Percentiles rank a stretch among this genome's conserved stretches.
Evolutionary conservation across 2,329 filamentous ascomycete species (phyloP).

Genomic region (Pyrenophora tritici-repentis): DNA sequence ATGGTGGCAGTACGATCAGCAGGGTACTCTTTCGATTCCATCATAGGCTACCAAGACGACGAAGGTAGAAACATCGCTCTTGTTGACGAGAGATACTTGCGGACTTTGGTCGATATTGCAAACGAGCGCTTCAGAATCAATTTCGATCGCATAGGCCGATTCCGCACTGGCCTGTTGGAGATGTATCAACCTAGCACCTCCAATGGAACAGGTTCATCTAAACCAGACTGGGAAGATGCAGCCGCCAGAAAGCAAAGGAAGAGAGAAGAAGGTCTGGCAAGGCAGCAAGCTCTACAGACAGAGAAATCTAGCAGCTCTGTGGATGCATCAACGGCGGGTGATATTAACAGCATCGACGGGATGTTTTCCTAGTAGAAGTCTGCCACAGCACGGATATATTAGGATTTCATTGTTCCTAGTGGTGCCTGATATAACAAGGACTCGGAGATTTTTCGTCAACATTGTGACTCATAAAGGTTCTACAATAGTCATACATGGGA

Average conservation of each 20-base stretch:
- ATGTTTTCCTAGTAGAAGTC: conserved; percentile 3
- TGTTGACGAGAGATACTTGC: conserved; percentile 71
- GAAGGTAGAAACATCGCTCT: conserved; percentile 49
- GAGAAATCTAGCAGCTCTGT: not conserved
- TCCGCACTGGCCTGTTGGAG: conserved; percentile 59
- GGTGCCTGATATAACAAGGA: not conserved
- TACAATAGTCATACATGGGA: not conserved
- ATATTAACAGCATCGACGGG: not conserved
- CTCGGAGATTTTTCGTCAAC: not conserved
- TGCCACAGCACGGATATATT: not conserved
- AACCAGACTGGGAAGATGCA: conserved; percentile 50
- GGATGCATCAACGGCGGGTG: not conserved
- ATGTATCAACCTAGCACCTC: conserved; percentile 7
- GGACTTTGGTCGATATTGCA: conserved; percentile 68
- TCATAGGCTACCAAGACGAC: conserved; percentile 65
- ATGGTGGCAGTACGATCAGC: conserved; percentile 86
- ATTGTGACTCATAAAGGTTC: not conserved
- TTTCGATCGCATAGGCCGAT: conserved; percentile 67
- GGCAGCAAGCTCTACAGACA: conserved; percentile 49
- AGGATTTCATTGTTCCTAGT: not conserved
- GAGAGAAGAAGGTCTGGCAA: conserved; percentile 54
- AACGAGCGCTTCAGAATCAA: conserved; percentile 78
- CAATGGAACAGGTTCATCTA: conserved; percentile 2
- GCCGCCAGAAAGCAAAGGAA: conserved; percentile 47
- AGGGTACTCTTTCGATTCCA: conserved; percentile 78